Evolutionary conservation across 208 protist species (phyloP), one percentile per base, ranked within the genome.

Genomic region (Angomonas ambiguus): DNA sequence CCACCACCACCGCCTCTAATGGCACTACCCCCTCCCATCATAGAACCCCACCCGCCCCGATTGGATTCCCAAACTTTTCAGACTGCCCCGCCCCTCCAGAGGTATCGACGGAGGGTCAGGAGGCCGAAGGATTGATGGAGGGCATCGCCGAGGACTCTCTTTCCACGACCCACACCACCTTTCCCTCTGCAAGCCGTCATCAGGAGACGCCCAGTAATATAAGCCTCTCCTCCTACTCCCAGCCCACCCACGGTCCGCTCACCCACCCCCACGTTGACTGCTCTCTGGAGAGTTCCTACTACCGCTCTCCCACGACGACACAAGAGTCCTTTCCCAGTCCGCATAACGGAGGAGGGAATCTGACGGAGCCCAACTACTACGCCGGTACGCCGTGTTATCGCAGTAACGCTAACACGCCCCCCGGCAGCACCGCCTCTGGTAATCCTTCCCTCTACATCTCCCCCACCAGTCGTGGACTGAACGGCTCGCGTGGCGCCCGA

Each of bases 271-370:
- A 53, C 45, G 3, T 53, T 13, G 45, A 53, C 45, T 24, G 18
- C 45, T 53, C 45, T n/a, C 45, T 53, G 18, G 45, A 53, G 5
- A 53, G 45, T 20, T 53, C 45, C 45, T 53, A 53, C 20, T 53
- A 53, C 20, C 10, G 45, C 18, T 53, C 45, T 5, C 45, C 45
- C 45, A 53, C 45, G 18, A 24, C 45, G 18, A 53, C 45, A 3
- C 45, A 53, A 20, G 45, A 53, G 45, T 53, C 45, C 18, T 53
- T 53, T n/a, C 45, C 45, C 45, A 53, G 45, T 24, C 18, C 20
- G 8, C 20, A 53, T 20, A 53, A 4, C 20, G 45, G 45, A 5
- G 45, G 18, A 8, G 20, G 20, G 18, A 53, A 13, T 5, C 20
- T 53, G 3, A 53, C 5, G 18, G 45, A 53, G 20, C 45, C 3